Percentiles rank a stretch among this genome's conserved stretches.
Evolutionary conservation across 2,329 filamentous ascomycete species (phyloP).

Genomic region (Colletotrichum simmondsii): DNA sequence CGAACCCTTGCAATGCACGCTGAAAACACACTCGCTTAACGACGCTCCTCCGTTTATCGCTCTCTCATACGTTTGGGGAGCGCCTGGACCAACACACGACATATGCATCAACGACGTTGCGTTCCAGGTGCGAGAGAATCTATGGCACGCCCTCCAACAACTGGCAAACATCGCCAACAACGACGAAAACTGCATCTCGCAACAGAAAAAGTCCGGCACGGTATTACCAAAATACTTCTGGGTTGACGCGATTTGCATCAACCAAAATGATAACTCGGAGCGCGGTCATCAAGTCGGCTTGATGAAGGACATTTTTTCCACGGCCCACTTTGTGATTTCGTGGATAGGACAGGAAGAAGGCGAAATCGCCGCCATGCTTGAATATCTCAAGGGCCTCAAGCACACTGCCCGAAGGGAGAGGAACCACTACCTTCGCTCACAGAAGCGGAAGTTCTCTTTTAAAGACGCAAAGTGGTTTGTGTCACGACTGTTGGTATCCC

Average conservation of each 20-base stretch:
- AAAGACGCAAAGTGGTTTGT: conserved; percentile 9
- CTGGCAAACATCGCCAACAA: neutral
- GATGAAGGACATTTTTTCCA: conserved; percentile 50
- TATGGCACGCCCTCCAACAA: conserved; percentile 8
- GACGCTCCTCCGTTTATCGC: conserved; percentile 35
- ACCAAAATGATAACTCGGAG: conserved; percentile 48
- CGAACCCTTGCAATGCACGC: neutral
- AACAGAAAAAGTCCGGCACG: neutral
- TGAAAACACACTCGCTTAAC: neutral
- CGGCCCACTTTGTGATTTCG: conserved; percentile 45
- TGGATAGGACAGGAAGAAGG: conserved; percentile 44
- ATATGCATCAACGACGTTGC: neutral
- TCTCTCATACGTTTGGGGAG: conserved; percentile 41
- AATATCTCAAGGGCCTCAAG: conserved; percentile 36
- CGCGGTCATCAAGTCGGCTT: conserved; percentile 49
- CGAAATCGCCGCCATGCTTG: neutral
- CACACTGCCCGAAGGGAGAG: conserved; percentile 37
- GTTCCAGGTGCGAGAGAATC: neutral
- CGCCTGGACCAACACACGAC: conserved; percentile 2
- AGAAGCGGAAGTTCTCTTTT: conserved; percentile 25
- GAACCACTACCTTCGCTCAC: conserved; percentile 19
- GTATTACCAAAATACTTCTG: conserved; percentile 39
- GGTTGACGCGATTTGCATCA: conserved; percentile 54
- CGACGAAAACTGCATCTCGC: neutral
- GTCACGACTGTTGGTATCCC: too few relatives aligned